Conservation (phyloP, 805 yeast species). For the Candida namnaoensis region DNA sequence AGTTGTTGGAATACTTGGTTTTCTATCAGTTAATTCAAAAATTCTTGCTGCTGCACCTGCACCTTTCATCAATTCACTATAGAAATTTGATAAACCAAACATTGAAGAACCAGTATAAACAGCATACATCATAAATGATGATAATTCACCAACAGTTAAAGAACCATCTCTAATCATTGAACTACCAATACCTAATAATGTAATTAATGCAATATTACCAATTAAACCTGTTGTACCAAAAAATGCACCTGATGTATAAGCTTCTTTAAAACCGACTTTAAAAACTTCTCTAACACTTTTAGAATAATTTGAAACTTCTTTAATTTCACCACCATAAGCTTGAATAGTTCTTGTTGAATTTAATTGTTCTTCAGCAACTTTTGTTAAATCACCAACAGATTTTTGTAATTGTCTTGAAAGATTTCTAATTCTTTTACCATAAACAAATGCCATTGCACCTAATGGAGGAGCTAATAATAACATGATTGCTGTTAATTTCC, state of each 20-base stretch:
- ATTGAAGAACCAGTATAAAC: slow-evolving; percentile 91
- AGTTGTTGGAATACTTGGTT: slow-evolving; percentile 63
- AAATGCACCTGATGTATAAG: slow-evolving; percentile 65
- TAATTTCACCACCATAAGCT: slow-evolving; percentile 77
- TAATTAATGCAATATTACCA: slow-evolving; percentile 76
- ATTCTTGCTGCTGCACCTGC: slow-evolving; percentile 92
- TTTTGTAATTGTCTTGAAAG: slow-evolving; percentile 74
- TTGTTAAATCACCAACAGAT: slow-evolving; percentile 77
- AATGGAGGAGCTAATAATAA: slow-evolving; percentile 76
- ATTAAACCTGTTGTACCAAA: slow-evolving; percentile 75
- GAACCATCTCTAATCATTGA: slow-evolving; percentile 71
- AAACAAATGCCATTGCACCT: slow-evolving; percentile 67
- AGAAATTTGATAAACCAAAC: slow-evolving; percentile 84
- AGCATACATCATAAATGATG: slow-evolving; percentile 93
- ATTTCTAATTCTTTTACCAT: slow-evolving; percentile 71
- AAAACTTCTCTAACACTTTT: slow-evolving; percentile 57
- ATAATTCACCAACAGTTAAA: slow-evolving; percentile 78
- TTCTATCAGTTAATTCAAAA: slow-evolving; percentile 76
- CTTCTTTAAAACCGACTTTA: slow-evolving; percentile 71
- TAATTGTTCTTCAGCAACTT: slow-evolving; percentile 87
- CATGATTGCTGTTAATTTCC: slow-evolving; percentile 78
- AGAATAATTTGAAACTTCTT: slow-evolving; percentile 71
- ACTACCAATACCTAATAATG: slow-evolving; percentile 73
- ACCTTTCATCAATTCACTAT: slow-evolving; percentile 93
- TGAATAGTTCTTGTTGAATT: slow-evolving; percentile 83